Evolutionary conservation across 2,329 filamentous ascomycete species (phyloP).

Genomic region (Xylariaceae sp.): DNA sequence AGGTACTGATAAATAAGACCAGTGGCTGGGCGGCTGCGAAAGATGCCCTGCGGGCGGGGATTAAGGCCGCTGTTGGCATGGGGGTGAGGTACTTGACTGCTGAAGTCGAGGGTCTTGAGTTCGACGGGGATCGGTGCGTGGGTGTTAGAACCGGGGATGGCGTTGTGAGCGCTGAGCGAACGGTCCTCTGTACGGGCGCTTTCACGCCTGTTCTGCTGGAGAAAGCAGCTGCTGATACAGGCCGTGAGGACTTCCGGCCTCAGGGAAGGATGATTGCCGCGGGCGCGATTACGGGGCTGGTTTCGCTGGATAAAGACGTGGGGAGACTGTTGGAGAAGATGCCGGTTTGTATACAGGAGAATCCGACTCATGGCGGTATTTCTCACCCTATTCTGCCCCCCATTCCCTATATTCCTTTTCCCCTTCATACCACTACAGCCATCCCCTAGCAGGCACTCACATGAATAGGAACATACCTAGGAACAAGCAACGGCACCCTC

Average conservation of each 20-base stretch:
- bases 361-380: conserved; percentile 24
- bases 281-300: conserved; percentile 39
- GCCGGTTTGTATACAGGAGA: conserved; percentile 29
- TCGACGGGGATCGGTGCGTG: conserved; percentile 32
- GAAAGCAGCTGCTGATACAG: conserved; percentile 38
- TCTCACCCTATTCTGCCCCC: neutral
- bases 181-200: conserved; percentile 44
- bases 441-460: too few relatives aligned
- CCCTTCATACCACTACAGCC: too few relatives aligned
- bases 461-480: conserved; percentile 27
- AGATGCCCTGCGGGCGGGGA: conserved; percentile 45
- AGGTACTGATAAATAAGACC: conserved; percentile 49
- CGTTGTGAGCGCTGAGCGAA: conserved; percentile 38
- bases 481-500: conserved; percentile 53
- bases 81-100: conserved; percentile 48
- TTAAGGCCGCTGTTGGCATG: conserved; percentile 40
- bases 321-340: conserved; percentile 19
- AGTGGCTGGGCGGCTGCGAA: conserved; percentile 54
- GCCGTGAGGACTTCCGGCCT: conserved; percentile 39
- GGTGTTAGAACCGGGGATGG: conserved; percentile 43
- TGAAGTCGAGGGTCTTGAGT: conserved; percentile 39
- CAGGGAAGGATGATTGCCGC: conserved; percentile 47
- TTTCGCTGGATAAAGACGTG: conserved; percentile 23
- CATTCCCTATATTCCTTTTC: neutral
- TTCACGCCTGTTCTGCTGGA: conserved; percentile 47